Base-by-base conservation (phyloP, 2,329 filamentous ascomycete species). In the Pseudopithomyces chartarum region DNA sequence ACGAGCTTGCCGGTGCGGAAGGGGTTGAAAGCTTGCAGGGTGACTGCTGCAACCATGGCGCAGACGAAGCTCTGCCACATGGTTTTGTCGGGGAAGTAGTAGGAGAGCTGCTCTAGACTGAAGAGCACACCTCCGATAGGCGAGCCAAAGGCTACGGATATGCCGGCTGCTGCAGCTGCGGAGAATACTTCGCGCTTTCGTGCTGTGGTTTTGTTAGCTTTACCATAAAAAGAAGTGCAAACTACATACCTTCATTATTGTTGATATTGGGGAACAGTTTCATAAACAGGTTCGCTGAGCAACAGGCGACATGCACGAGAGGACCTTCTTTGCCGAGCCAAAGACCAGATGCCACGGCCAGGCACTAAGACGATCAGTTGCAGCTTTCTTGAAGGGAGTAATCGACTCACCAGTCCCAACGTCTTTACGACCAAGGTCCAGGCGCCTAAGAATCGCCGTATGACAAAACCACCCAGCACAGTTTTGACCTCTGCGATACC, bases 61-160 rank as follows among this genome's bases (percentile, higher is more conserved):
- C 95, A 98, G 39, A 99, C 95, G 71, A 99, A 99, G 69, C 92
- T 97, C 75, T 97, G 95, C 95, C 95, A 99, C 95, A 99, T 98
- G 10, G 95, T 98, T 77, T 98, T 98, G 78, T 98, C 94, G 0
- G 95, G 94, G 66, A 98, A 98, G 76, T 97, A 98, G 75, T 97
- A 98, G 0, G 92, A 96, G 2, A 98, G 81, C 84, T 96, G 92
- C 85, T 90, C 94, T n/a, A 98, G 85, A 76, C 91, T 96, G 80
- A 98, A 98, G 19, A 98, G 80, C 20, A 98, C 94, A 45, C 94
- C 94, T 11, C 94, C 95, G 54, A 98, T 96, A 8, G 93, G 93
- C 6, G 93, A 91, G 29, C 93, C 93, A 74, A 97, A 97, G 43
- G 93, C 93, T 26, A 97, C 93, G 1, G 92, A 96, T 39, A 97